Base-by-base conservation (phyloP, 2,329 filamentous ascomycete genomes). In the Verticillium nubilum region DNA sequence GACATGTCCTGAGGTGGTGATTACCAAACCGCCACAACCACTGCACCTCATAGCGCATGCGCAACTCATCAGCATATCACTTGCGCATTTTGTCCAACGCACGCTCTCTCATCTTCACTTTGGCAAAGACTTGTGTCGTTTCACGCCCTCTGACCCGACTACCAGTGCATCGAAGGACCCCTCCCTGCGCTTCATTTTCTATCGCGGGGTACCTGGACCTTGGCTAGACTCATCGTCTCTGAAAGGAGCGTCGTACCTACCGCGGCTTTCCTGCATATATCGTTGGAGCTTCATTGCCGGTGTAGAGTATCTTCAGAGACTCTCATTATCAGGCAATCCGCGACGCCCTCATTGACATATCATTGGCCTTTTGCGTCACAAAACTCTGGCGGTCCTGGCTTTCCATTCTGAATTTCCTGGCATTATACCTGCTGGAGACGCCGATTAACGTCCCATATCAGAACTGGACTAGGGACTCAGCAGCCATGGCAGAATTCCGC, bases 401-500 rank as follows among this genome's bases (percentile, higher is more conserved):
- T 4, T n/a, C 19, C 17, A 37, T 37, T 15, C 17, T 37, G 35
- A 50, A 7, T 23, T 23, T 23, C n/a, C 25, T 13, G 42, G 42
- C 9, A 19, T 50, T 50, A 19, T 19, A 23, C 19, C n/a, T 19
- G 10, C 15, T 25, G n/a, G 42, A 10, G 42, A 19, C 9, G 42
- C 19, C n/a, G 4, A 13, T 23, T 12, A 23, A 19, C n/a, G 3
- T 26, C 19, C 5, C 7, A 23, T 23, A 25, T 50, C 10, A 7
- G 4, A 10, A 12, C 19, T 25, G 42, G 28, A 5, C 6, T 6
- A 29, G 52, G 9, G n/a, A 33, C 26, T 23, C 28, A 26, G 5
- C 26, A 37, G 19, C 23, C 66, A 84, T 84, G 81, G 76, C 79
- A 56, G 76, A 75, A 66, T 78, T 84, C 64, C 76, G 78, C 63